phyloP scores from a whole-genome alignment of 768 basidiomycete genomes.

The Lactarius vividus region DNA sequence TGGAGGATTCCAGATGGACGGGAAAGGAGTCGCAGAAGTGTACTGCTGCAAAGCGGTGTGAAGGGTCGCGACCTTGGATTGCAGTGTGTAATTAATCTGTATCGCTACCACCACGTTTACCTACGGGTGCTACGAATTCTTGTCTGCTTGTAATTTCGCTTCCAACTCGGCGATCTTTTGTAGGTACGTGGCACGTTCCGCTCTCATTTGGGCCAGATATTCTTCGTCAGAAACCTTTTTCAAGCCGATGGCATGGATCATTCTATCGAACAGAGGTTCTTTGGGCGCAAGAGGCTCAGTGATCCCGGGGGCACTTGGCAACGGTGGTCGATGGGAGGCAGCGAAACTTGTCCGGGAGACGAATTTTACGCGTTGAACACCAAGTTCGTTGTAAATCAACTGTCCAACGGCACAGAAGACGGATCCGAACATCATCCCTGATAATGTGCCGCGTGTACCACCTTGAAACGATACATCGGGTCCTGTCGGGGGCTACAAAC shows the following conservation, averaged over 20 bases:
- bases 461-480: conserved; percentile 42
- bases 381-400: conserved; percentile 65
- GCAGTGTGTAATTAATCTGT: background rate
- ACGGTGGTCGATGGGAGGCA: background rate
- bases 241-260: conserved; percentile 50
- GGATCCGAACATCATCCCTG: conserved; percentile 60
- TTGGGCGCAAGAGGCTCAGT: conserved; percentile 11
- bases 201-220: conserved; percentile 58
- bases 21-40: conserved; percentile 51
- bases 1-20: conserved; percentile 58
- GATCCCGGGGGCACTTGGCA: background rate
- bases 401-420: conserved; percentile 62
- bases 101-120: background rate
- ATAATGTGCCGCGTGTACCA: conserved; percentile 52
- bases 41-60: background rate
- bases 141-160: conserved; percentile 34
- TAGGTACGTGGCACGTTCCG: conserved; percentile 52
- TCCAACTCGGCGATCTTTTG: conserved; percentile 60
- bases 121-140: conserved; percentile 34
- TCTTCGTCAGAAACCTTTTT: conserved; percentile 67
- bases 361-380: conserved; percentile 57
- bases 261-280: conserved; percentile 38
- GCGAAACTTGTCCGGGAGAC: conserved; percentile 39
- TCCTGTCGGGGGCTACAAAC: background rate
- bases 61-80: background rate